These are phyloP conservation scores for Chlamydomonas sphaeroides DNA, from an alignment of 139 green algal genomes.

Conservation along the genomic window DNA sequence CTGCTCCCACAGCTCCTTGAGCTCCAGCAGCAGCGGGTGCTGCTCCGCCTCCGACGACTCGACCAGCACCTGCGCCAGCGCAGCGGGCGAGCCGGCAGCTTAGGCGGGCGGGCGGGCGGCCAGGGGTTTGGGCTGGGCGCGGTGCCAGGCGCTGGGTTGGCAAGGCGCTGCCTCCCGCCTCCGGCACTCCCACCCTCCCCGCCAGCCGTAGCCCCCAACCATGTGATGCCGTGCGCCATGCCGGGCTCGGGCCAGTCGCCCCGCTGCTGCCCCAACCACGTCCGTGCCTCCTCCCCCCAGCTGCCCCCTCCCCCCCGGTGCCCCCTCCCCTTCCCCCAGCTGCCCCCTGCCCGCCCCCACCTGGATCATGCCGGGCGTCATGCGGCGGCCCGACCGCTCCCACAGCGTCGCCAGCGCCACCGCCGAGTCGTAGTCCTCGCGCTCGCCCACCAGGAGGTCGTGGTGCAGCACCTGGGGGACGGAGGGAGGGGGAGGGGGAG, in stretches of 20 bases:
- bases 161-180: too few relatives aligned
- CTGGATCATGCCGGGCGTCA: background rate
- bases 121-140: too few relatives aligned
- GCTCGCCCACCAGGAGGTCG: constrained; percentile 5
- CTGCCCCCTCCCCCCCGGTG: too few relatives aligned
- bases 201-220: too few relatives aligned
- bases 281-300: too few relatives aligned
- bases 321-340: background rate
- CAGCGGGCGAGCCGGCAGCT: too few relatives aligned
- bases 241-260: too few relatives aligned
- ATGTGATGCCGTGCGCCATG: too few relatives aligned
- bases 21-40: constrained; percentile 4
- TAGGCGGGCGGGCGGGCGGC: too few relatives aligned
- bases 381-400: background rate
- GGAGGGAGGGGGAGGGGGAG: background rate
- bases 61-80: background rate
- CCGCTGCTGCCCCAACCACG: too few relatives aligned
- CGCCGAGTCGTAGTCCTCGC: constrained; percentile 11
- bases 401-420: constrained; percentile 11
- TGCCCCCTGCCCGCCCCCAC: background rate
- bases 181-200: too few relatives aligned
- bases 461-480: constrained; percentile 2
- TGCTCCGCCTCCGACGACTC: background rate
- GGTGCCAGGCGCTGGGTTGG: too few relatives aligned
- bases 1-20: constrained; percentile 12